Percentiles rank a stretch among this genome's conserved stretches.
Conservation (phyloP, 2,329 filamentous ascomycete species). For the Grosmannia penicillata region DNA sequence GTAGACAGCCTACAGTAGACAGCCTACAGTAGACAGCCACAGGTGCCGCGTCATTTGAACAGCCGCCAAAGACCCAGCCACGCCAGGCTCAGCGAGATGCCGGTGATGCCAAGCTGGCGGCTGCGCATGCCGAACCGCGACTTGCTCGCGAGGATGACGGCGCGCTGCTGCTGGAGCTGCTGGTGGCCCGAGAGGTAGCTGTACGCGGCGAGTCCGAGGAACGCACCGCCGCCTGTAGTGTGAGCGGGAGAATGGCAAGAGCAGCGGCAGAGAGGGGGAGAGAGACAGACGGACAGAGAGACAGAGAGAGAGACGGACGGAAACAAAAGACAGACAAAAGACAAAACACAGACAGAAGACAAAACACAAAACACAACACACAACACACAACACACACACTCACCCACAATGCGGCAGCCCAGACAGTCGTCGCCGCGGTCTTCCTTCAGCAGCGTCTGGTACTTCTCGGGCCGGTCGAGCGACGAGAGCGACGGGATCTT, state of each 20-base stretch:
- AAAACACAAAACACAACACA: too few species aligned
- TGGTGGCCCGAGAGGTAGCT: constrained; percentile 62
- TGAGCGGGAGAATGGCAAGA: too few species aligned
- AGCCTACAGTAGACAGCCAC: too few species aligned
- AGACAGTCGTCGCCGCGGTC: constrained; percentile 52
- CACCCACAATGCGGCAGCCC: constrained; percentile 58
- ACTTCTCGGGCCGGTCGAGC: constrained; percentile 46
- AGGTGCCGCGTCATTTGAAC: constrained; percentile 25
- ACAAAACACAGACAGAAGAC: too few species aligned
- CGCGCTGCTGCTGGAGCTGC: constrained; percentile 52
- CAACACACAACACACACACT: constrained; percentile 14
- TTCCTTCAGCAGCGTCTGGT: constrained; percentile 40
- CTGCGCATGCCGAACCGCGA: constrained; percentile 60
- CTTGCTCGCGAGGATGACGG: constrained; percentile 51
- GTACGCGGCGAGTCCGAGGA: constrained; percentile 61
- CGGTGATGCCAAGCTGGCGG: constrained; percentile 49
- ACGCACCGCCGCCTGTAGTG: constrained; percentile 65
- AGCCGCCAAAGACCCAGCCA: constrained; percentile 59
- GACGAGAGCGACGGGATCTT: constrained; percentile 34
- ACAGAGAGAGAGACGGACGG: too few species aligned
- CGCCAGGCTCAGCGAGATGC: constrained; percentile 51
- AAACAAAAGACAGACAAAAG: neutral
- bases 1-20: too few species aligned
- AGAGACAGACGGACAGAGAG: neutral
- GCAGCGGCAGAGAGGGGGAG: neutral